Conservation (phyloP, 768 basidiomycete genomes). For the Suillus luteus region DNA sequence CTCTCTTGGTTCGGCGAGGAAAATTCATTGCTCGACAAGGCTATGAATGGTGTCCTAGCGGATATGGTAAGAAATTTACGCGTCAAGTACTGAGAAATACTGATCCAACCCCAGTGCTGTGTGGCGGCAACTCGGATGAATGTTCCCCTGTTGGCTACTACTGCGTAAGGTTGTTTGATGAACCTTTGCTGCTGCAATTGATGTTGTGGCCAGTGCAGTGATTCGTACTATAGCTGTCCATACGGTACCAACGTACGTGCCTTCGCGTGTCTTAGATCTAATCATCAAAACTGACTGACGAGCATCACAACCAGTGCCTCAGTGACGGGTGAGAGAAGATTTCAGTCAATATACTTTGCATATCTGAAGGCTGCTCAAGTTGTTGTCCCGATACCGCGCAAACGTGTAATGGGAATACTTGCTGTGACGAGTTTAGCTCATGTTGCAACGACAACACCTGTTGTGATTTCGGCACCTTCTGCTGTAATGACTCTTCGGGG, state of each 20-base stretch:
- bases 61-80: not conserved
- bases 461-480: constrained; percentile 16
- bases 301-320: constrained; percentile 14
- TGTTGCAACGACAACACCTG: constrained; percentile 2
- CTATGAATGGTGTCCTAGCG: not conserved
- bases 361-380: constrained; percentile 7
- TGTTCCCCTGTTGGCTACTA: constrained; percentile 22
- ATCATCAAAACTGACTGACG: constrained; percentile 9
- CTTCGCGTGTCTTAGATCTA: not conserved
- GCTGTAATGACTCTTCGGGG: constrained; percentile 25
- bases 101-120: constrained; percentile 15
- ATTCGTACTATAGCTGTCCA: constrained; percentile 11
- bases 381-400: constrained; percentile 20
- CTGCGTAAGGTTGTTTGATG: constrained; percentile 20
- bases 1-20: not conserved
- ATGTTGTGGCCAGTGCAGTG: constrained; percentile 18
- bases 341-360: not conserved
- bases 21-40: not conserved
- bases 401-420: constrained; percentile 18
- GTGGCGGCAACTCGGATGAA: constrained; percentile 17
- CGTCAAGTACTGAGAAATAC: not conserved
- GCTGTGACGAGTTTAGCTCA: constrained; percentile 14
- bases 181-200: not conserved
- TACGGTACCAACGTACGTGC: constrained; percentile 15
- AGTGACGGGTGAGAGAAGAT: constrained; percentile 11